Conservation (phyloP, 1,284 basidiomycete species). For the Pisolithus thermaeus region DNA sequence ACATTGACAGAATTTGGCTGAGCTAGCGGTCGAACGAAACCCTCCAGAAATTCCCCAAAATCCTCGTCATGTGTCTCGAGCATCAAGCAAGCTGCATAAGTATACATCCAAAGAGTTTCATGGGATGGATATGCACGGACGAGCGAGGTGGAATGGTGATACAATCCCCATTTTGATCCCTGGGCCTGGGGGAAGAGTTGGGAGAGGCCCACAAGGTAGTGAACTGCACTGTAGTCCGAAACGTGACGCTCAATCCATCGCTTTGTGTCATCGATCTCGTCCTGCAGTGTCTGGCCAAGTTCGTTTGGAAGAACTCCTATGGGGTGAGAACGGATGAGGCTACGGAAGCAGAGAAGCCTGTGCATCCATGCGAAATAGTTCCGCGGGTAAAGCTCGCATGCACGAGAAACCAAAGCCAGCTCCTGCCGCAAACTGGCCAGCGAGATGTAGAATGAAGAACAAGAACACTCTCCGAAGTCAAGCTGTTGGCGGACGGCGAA, state of each 20-base stretch:
- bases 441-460: slow-evolving; percentile 18
- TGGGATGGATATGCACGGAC: slow-evolving; percentile 45
- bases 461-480: background rate
- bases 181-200: slow-evolving; percentile 3
- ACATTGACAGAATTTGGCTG: background rate
- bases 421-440: slow-evolving; percentile 36
- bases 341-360: slow-evolving; percentile 40
- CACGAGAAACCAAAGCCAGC: slow-evolving; percentile 37
- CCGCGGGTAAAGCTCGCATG: slow-evolving; percentile 55
- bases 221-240: slow-evolving; percentile 58
- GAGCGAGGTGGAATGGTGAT: slow-evolving; percentile 41
- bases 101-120: slow-evolving; percentile 59
- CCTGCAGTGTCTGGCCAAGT: slow-evolving; percentile 30
- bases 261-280: slow-evolving; percentile 33
- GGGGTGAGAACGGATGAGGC: slow-evolving; percentile 9
- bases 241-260: slow-evolving; percentile 58
- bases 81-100: slow-evolving; percentile 4
- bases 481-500: slow-evolving; percentile 27
- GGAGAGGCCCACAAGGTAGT: slow-evolving; percentile 40
- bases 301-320: slow-evolving; percentile 6
- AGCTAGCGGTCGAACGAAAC: slow-evolving; percentile 17
- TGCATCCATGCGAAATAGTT: slow-evolving; percentile 68
- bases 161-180: slow-evolving; percentile 6
- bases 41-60: slow-evolving; percentile 7
- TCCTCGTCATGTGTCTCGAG: background rate